Evolutionary conservation across 257 asterid genomes (phyloP).

Genomic region (Anisodus acutangulus): DNA sequence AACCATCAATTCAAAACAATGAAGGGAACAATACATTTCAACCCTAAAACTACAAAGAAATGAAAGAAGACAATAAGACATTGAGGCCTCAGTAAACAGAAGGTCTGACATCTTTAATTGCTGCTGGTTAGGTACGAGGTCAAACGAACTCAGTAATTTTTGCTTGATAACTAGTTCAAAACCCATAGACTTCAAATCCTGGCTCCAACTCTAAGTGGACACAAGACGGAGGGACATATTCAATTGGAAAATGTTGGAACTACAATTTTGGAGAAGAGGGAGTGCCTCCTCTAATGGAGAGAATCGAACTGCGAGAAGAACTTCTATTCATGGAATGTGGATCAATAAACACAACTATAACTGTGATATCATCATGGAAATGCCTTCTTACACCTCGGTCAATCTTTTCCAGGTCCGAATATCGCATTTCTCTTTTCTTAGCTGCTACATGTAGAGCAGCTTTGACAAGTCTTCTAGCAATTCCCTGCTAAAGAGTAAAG

Average conservation of each 20-base stretch:
- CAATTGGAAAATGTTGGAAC: not conserved
- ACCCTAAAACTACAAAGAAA: not conserved
- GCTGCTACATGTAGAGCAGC: slow-evolving; percentile 84
- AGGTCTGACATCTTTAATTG: not conserved
- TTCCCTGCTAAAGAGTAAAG: slow-evolving; percentile 55
- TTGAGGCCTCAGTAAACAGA: not conserved
- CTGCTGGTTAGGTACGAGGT: not conserved
- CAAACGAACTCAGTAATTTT: not conserved
- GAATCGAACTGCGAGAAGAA: slow-evolving; percentile 37
- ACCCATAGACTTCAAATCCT: not conserved
- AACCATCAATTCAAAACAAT: not conserved
- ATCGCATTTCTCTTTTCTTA: slow-evolving; percentile 92
- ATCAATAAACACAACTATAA: slow-evolving; percentile 69
- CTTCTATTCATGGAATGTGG: slow-evolving; percentile 42
- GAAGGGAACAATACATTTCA: not conserved
- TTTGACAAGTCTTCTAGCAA: slow-evolving; percentile 73
- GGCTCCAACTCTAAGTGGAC: not conserved
- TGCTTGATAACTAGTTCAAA: not conserved
- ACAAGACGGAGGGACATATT: not conserved
- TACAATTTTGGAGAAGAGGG: slow-evolving; percentile 44
- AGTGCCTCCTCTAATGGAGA: slow-evolving; percentile 58
- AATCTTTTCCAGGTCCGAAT: slow-evolving; percentile 83
- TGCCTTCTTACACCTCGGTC: slow-evolving; percentile 90
- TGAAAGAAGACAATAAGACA: slow-evolving; percentile 3
- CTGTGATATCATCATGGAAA: slow-evolving; percentile 95